Base-by-base conservation (phyloP, 148 eudicot species). In the Chenopodium quinoa region DNA sequence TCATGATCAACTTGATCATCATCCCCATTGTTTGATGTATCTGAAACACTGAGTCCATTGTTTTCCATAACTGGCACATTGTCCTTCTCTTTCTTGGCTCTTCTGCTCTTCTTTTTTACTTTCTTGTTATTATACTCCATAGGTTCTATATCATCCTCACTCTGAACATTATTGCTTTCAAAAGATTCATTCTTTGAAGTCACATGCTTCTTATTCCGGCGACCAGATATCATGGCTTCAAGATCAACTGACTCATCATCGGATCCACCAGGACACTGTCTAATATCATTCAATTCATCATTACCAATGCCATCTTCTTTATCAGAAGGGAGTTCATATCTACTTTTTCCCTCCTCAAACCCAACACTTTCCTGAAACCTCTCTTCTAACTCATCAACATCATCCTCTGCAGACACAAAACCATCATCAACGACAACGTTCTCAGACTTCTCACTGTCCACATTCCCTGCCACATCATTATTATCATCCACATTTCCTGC, bases 121-220 rank as follows among this genome's bases (percentile, higher is more conserved):
- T 92, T 96, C 68, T 67, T 77, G 29, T 92, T 89, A 85, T 95
- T 89, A 82, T 91, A 90, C 14, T 89, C 91, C 94, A 89, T 89
- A 64, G 82, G 86, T 62, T 88, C 97, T 76, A 68, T 60, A 76
- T 91, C 97, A 54, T 90, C 91, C 73, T 80, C 82, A 70, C 78
- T 77, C 64, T 80, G 80, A 11, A 71, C 85, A 81, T 77, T 77
- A 79, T 52, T 37, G 71, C 89, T 83, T 19, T 79, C 78, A 3
- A 88, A 79, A 74, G 79, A 68, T 73, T 80, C 80, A 62, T 71
- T 78, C 54, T 83, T 80, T 1, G 75, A 48, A 56, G 77, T 82
- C 44, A 80, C 75, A 47, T 79, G 86, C 52, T 79, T 88, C 87
- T 75, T 89, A 78, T 27, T 88, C 87, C 79, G 86, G 79, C 75